Evolutionary conservation across 2,329 filamentous ascomycete species (phyloP).

Genomic region (Fusarium xylarioides): DNA sequence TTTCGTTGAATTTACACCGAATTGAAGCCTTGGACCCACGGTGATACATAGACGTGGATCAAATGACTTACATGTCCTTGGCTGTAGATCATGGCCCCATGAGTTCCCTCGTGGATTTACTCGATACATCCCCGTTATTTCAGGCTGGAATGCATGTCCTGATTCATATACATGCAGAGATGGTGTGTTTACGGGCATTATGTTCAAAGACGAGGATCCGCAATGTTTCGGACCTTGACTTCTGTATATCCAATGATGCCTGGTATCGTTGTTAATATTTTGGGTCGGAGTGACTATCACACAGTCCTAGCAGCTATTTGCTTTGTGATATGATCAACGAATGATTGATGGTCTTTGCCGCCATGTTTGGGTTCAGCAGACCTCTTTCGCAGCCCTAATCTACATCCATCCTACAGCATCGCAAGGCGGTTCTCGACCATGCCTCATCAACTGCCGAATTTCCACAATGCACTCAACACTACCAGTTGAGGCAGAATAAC

Average conservation of each 20-base stretch:
- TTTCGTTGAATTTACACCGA: constrained; percentile 1
- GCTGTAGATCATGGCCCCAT: constrained; percentile 24
- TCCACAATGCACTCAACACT: not conserved
- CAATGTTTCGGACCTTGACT: not conserved
- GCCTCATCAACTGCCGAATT: constrained; percentile 4
- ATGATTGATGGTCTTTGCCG: not conserved
- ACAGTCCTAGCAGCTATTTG: not conserved
- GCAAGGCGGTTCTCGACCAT: constrained; percentile 7
- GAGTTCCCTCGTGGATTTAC: not conserved
- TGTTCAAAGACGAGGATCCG: not conserved
- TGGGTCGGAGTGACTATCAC: not conserved
- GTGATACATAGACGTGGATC: not conserved
- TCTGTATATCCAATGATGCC: not conserved
- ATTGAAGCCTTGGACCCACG: constrained; percentile 11
- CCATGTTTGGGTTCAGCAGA: constrained; percentile 22
- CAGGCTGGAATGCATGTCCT: constrained; percentile 1
- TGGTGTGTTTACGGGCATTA: not conserved
- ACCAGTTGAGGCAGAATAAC: not conserved
- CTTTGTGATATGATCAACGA: not conserved
- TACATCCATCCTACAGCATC: not conserved
- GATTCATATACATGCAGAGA: constrained; percentile 3
- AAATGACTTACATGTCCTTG: constrained; percentile 4
- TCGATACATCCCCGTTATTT: constrained; percentile 3
- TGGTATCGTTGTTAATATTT: not conserved
- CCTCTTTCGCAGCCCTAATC: not conserved